phyloP scores from a whole-genome alignment of 768 basidiomycete genomes.

The Lentinus brumalis region DNA sequence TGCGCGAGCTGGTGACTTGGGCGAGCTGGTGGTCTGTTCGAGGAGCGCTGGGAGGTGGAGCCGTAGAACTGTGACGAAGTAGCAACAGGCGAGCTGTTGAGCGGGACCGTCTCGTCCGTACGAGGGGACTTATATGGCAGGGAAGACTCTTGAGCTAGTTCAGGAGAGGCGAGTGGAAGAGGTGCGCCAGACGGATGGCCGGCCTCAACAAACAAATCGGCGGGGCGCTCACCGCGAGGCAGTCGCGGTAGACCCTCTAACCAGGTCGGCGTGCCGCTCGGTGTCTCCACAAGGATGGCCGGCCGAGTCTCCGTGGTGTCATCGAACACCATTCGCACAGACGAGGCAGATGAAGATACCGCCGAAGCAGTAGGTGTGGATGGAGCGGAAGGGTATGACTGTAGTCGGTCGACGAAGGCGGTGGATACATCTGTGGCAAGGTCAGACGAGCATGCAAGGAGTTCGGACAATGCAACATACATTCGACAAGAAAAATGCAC shows the following conservation, averaged over 20 bases:
- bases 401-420: constrained; percentile 70
- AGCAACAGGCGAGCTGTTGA: background rate
- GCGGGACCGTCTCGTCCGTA: background rate
- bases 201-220: background rate
- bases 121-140: too few species aligned
- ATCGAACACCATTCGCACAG: constrained; percentile 7
- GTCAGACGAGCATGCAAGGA: background rate
- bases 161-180: constrained; percentile 17
- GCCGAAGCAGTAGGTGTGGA: constrained; percentile 27
- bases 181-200: constrained; percentile 13
- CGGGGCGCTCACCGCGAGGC: background rate
- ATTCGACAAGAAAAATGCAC: constrained; percentile 79
- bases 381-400: constrained; percentile 54
- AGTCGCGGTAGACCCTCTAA: background rate
- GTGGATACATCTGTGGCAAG: constrained; percentile 63
- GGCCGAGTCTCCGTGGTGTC: background rate
- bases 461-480: constrained; percentile 41
- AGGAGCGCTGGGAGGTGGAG: background rate
- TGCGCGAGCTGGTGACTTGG: background rate
- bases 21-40: background rate
- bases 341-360: constrained; percentile 10
- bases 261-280: constrained; percentile 1
- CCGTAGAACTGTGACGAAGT: background rate
- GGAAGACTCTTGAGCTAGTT: constrained; percentile 7
- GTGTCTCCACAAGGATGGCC: constrained; percentile 5